Evolutionary conservation across 345 rosid genomes (phyloP).

Genomic region (Eucalyptus fibrosa): DNA sequence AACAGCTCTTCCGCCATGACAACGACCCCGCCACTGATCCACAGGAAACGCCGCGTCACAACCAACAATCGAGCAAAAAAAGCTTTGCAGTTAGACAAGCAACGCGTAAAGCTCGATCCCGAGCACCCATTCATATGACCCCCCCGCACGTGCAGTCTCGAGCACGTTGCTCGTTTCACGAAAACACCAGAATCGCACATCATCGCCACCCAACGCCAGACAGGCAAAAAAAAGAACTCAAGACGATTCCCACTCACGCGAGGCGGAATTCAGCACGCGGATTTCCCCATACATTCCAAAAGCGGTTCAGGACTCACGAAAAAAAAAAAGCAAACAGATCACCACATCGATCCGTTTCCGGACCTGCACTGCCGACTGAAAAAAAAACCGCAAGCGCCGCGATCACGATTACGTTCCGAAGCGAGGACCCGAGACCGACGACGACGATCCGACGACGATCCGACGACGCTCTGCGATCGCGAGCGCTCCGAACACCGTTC

Average conservation of each 20-base stretch:
- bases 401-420: neutral
- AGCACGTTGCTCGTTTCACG: neutral
- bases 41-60: neutral
- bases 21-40: neutral
- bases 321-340: neutral
- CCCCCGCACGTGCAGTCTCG: neutral
- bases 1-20: conserved; percentile 28
- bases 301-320: neutral
- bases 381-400: neutral
- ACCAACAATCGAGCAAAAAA: neutral
- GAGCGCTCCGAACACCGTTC: neutral
- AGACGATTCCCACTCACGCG: neutral
- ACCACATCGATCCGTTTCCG: neutral
- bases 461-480: neutral
- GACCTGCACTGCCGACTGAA: neutral
- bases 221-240: neutral
- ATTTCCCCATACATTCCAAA: neutral
- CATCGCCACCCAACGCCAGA: neutral
- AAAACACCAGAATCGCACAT: neutral
- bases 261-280: neutral
- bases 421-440: neutral
- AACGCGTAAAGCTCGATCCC: neutral
- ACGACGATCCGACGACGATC: neutral
- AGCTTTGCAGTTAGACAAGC: neutral
- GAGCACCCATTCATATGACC: neutral